Evolutionary conservation across 305 asterid species (phyloP).

Genomic region (Solanum hybrid): DNA sequence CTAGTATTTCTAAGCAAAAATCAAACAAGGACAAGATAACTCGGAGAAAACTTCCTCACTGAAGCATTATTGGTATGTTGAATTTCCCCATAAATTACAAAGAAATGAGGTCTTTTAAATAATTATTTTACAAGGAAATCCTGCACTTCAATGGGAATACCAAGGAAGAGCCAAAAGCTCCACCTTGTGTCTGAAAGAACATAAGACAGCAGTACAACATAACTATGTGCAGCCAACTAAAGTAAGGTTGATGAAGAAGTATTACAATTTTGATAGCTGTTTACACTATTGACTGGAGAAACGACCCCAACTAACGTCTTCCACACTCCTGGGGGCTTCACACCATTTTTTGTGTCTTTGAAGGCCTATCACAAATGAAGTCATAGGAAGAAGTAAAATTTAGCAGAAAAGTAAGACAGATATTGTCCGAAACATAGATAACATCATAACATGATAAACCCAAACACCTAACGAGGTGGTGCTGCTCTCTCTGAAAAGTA

Average conservation of each 20-base stretch:
- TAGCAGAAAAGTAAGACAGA: neutral
- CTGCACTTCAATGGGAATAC: neutral
- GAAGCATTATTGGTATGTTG: neutral
- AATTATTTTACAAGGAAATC: neutral
- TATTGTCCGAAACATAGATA: neutral
- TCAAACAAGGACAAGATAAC: neutral
- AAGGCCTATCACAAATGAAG: constrained; percentile 42
- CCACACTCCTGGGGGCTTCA: constrained; percentile 67
- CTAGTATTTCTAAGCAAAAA: neutral
- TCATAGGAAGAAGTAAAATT: neutral
- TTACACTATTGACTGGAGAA: constrained; percentile 40
- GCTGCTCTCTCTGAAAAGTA: neutral
- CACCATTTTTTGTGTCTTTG: constrained; percentile 41
- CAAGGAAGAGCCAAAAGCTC: neutral
- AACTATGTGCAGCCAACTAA: neutral
- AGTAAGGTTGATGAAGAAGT: constrained; percentile 4
- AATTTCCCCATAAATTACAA: neutral
- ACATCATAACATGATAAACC: neutral
- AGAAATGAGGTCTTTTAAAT: neutral
- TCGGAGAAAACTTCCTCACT: neutral
- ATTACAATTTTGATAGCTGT: constrained; percentile 35
- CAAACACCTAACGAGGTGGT: neutral
- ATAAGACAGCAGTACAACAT: neutral
- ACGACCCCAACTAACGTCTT: constrained; percentile 52
- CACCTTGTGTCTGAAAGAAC: neutral